Base-by-base conservation (phyloP, 208 protist species). In the Naegleria lovaniensis region DNA sequence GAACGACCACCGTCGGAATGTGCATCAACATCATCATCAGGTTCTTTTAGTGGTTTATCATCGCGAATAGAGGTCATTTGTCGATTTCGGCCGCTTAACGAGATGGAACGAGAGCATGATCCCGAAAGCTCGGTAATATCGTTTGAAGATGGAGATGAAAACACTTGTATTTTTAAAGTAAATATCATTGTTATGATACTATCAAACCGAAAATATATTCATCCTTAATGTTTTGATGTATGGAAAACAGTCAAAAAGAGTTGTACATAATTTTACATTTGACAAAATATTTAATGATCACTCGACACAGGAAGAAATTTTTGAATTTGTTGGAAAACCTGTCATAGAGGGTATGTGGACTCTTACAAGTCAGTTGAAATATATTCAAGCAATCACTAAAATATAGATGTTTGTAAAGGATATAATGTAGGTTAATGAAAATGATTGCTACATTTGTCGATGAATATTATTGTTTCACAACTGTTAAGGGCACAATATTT, bases 291-390 rank as follows among this genome's bases (percentile, higher is more conserved):
- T 88, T 19, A 33, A 0, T 29, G 0, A 0, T 85, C 1, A 40
- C 38, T 38, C 7, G 0, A 79, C 6, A 15, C 97, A 98, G 89
- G 94, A 96, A 59, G 94, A 97, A 76, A 92, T 98, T n/a, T 98
- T 96, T 90, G 93, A 94, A 43, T 91, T 94, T 22, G 95, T 93
- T 13, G 97, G 96, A 89, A 92, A 93, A 4, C 96, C 96, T 3
- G 96, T 97, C 29, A 92, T 98, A 43, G 93, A 97, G 55, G 95
- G 95, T 88, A 79, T 36, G 29, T 79, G n/a, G 19, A 36, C 6
- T n/a, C 5, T 75, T 75, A 75, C 15, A 25, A n/a, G 15, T 19
- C 15, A 75, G 5, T 75, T 75, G 5, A 4, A n/a, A 75, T 75
- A n/a, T n/a, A n/a, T n/a, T n/a, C n/a, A n/a, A n/a, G n/a, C n/a